These are phyloP conservation scores for Fusarium sp. DNA, from an alignment of 2,329 filamentous ascomycete species.

Conservation along the genomic window DNA sequence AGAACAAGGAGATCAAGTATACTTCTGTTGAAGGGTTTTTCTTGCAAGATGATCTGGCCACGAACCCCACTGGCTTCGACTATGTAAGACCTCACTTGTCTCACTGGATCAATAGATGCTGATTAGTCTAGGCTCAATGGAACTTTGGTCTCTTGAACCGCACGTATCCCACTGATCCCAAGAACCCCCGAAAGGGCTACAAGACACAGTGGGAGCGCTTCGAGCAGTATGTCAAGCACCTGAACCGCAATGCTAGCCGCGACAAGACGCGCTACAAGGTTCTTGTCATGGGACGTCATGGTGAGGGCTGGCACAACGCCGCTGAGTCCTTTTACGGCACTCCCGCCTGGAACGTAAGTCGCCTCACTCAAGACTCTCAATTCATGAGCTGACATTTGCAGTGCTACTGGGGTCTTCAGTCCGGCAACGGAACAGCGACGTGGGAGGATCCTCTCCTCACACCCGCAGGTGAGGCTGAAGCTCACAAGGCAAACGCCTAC, in stretches of 20 bases:
- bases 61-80: conserved; percentile 67
- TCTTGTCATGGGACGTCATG: conserved; percentile 75
- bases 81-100: conserved; percentile 60
- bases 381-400: conserved; percentile 35
- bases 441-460: conserved; percentile 76
- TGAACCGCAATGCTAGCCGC: conserved; percentile 60
- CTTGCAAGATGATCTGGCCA: conserved; percentile 68
- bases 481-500: conserved; percentile 67
- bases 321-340: conserved; percentile 75
- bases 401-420: conserved; percentile 73
- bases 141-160: conserved; percentile 75
- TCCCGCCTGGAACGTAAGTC: conserved; percentile 71
- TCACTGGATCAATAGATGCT: neutral
- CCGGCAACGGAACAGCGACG: conserved; percentile 69
- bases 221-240: conserved; percentile 62
- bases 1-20: conserved; percentile 63
- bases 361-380: no score
- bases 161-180: conserved; percentile 66
- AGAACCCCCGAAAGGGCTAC: conserved; percentile 48
- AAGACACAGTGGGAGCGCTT: conserved; percentile 75
- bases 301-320: conserved; percentile 72
- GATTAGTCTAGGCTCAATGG: conserved; percentile 57
- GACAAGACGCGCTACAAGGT: conserved; percentile 69
- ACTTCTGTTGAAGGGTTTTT: conserved; percentile 71
- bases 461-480: conserved; percentile 64